Evolutionary conservation across 257 asterid genomes (phyloP), one percentile per base, ranked within the genome.

Genomic region (Solanum medicagineum): DNA sequence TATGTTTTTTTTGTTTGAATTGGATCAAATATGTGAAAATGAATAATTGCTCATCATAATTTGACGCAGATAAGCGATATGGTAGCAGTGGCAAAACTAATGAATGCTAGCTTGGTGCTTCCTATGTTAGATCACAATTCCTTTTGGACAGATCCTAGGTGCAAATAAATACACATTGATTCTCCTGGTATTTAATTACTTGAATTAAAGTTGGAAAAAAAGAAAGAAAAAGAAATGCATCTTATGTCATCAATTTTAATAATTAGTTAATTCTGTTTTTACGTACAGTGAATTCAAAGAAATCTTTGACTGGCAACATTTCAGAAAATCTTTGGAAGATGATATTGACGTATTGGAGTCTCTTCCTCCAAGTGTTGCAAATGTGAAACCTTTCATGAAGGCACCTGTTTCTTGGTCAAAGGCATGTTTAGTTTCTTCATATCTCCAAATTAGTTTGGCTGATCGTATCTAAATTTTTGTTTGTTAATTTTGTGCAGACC

Each of bases 131-230:
- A 90, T 87, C 92, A 90, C 88, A 84, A 51, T 1, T 90, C 92
- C 56, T 90, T 85, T 82, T 90, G 91, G 92, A 84, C 88, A 4
- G 92, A 90, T 85, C 87, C 87, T 14, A 90, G 92, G 92, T 90
- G 73, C 22, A 44, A 65, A 75, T 87, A 51, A 42, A 65, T 10
- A n/a, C 57, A 19, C 45, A 49, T 57, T 29, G 29, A n/a, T 36
- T 49, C 32, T 44, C 44, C 26, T 3, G 4, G 69, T 53, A 83
- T 24, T n/a, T 19, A 20, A 8, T 69, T 45, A 65, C 6, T 29
- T 81, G 55, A 57, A 71, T 11, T 80, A 13, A 36, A 45, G 36
- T 68, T 68, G 29, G 2, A 29, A 79, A n/a, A 29, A 4, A 74
- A 16, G 22, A 26, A 26, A 79, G 15, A 29, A 4, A 74, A 16